Base-by-base conservation (phyloP, 2,329 filamentous ascomycete genomes). In the Monosporascus sp. region DNA sequence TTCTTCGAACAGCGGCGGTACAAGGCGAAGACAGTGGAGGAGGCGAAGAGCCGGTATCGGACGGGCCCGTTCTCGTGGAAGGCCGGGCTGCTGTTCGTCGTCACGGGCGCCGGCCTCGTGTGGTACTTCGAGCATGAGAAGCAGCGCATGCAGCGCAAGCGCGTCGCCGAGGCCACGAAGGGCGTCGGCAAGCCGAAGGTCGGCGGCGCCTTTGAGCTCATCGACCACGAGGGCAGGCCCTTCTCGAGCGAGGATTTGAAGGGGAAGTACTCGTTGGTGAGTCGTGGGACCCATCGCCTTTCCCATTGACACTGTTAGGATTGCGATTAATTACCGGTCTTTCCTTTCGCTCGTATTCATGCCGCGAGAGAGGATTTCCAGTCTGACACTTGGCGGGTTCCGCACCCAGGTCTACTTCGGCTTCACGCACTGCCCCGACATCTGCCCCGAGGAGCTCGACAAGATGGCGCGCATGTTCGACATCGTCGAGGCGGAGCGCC, bases 401-500 rank as follows among this genome's bases (percentile, higher is more conserved):
- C 9, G 27, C 8, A 11, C 8, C 27, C 27, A 94, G 90, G 85
- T 97, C 38, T 99, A 99, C 76, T 99, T 99, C 70, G 94, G 94
- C 65, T 99, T 99, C 80, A 93, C 90, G 8, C 92, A 97, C 72
- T 99, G 94, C 70, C 94, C 94, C 24, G 94, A 99, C 70, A 99
- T 99, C 69, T 99, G 94, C 77, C 94, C 94, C 36, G 94, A 99
- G 67, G 94, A 99, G 74, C 87, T 99, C 64, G 94, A 99, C 77
- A 99, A 99, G 78, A 97, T 99, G 92, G 89, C 93, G n/a, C 80
- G 81, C 54, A 96, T 97, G 83, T 88, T 95, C 67, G 91, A 99
- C 67, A 77, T 82, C 7, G 79, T 87, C 45, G 76, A 85, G 61
- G 74, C 74, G 49, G 72, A 78, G 62, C 65, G 67, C 5, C 77